Conservation (phyloP, 208 protist genomes). For the Leptomonas seymouri region DNA sequence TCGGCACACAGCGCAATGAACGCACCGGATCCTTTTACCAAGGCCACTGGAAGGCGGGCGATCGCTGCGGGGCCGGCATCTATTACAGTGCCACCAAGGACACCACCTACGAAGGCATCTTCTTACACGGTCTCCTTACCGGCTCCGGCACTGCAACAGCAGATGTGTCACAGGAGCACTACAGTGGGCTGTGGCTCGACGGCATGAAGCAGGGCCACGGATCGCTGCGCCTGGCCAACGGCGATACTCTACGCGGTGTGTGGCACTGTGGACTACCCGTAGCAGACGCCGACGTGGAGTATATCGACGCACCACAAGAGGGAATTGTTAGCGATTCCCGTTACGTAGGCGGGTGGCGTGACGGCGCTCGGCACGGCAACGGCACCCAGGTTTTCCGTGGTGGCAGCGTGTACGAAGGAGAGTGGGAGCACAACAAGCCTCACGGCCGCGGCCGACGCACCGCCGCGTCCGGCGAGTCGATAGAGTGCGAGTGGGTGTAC, state of each 20-base stretch:
- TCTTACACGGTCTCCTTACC: conserved; percentile 74
- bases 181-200: conserved; percentile 85
- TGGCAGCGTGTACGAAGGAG: conserved; percentile 84
- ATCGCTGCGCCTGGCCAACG: conserved; percentile 70
- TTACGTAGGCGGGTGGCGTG: conserved; percentile 85
- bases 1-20: conserved; percentile 53
- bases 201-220: conserved; percentile 83
- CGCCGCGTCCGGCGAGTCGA: conserved; percentile 50
- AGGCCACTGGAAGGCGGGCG: conserved; percentile 72
- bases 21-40: conserved; percentile 77
- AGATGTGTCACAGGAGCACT: conserved; percentile 36
- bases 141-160: conserved; percentile 46
- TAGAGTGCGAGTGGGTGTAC: conserved; percentile 70
- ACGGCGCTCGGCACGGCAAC: conserved; percentile 58
- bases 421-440: conserved; percentile 68
- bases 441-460: conserved; percentile 76
- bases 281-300: conserved; percentile 67
- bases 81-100: conserved; percentile 58
- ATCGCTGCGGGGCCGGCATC: conserved; percentile 60
- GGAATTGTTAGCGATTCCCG: conserved; percentile 35
- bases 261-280: conserved; percentile 77
- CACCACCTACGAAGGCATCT: conserved; percentile 76
- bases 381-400: conserved; percentile 74
- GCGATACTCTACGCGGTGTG: conserved; percentile 70
- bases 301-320: conserved; percentile 36